These are phyloP conservation scores for Pleurostoma richardsiae DNA, from an alignment of 2,329 filamentous ascomycete species.

Conservation along the genomic window DNA sequence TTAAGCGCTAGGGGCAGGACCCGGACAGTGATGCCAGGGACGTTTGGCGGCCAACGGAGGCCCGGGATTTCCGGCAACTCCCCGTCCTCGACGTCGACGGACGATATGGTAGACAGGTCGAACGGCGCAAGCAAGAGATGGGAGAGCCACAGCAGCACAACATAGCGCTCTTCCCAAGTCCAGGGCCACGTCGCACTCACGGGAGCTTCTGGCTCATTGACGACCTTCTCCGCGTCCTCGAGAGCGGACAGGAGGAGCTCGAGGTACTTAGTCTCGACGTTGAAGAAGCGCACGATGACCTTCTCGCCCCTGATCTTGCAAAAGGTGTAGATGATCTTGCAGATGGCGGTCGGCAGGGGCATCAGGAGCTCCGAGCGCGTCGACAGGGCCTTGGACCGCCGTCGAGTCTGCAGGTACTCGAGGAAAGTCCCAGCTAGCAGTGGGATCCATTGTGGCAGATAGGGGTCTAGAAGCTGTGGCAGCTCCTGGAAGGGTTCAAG, in stretches of 20 bases:
- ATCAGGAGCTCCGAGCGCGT: constrained; percentile 33
- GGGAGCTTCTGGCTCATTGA: neutral
- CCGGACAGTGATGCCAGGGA: constrained; percentile 67
- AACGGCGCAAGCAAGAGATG: constrained; percentile 84
- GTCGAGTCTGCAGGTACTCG: constrained; percentile 50
- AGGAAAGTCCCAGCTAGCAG: constrained; percentile 72
- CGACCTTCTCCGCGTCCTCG: constrained; percentile 49
- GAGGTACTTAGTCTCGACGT: constrained; percentile 81
- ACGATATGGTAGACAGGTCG: constrained; percentile 81
- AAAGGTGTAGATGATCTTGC: constrained; percentile 77
- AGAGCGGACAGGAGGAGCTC: constrained; percentile 74
- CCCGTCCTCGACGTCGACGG: constrained; percentile 42
- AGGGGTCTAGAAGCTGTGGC: constrained; percentile 84
- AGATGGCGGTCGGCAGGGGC: constrained; percentile 66
- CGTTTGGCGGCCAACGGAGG: constrained; percentile 49
- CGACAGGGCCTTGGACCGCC: constrained; percentile 27
- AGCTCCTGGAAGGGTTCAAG: constrained; percentile 93
- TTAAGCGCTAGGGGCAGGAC: constrained; percentile 66
- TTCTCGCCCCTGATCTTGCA: constrained; percentile 95
- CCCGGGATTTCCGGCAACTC: constrained; percentile 35
- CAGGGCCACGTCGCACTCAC: constrained; percentile 27
- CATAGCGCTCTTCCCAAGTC: constrained; percentile 84
- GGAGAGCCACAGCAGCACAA: constrained; percentile 82
- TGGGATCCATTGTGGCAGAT: constrained; percentile 72
- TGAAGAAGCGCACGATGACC: constrained; percentile 84